These are phyloP conservation scores for Stachybotrys echinatus DNA, from an alignment of 2,329 filamentous ascomycete genomes.

Conservation along the genomic window DNA sequence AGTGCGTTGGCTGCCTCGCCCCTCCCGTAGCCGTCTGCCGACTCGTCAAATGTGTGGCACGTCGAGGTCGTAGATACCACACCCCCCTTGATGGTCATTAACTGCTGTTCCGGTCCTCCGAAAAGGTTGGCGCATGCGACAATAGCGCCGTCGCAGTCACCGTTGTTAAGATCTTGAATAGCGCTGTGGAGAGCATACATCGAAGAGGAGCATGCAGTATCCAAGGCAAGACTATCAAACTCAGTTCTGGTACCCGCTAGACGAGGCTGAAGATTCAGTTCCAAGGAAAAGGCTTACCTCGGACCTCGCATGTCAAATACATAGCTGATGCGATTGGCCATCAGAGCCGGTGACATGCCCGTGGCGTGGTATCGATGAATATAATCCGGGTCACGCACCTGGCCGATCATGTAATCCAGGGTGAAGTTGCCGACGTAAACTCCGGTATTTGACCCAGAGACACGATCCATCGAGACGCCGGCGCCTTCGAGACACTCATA, in stretches of 20 bases:
- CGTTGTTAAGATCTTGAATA: slow-evolving; percentile 20
- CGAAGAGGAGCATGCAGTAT: slow-evolving; percentile 42
- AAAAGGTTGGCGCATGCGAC: slow-evolving; percentile 24
- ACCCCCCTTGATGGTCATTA: slow-evolving; percentile 16
- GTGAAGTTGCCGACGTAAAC: slow-evolving; percentile 19
- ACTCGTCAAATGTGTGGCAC: slow-evolving; percentile 41
- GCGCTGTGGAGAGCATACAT: slow-evolving; percentile 36
- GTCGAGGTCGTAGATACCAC: slow-evolving; percentile 24
- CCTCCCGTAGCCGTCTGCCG: slow-evolving; percentile 47
- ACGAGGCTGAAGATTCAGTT: background rate
- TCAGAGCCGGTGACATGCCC: slow-evolving; percentile 17
- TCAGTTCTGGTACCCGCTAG: background rate
- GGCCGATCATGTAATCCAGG: slow-evolving; percentile 16
- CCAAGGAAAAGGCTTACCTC: slow-evolving; percentile 9
- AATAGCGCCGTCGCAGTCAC: slow-evolving; percentile 25
- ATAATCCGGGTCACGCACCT: slow-evolving; percentile 18
- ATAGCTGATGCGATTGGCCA: slow-evolving; percentile 17
- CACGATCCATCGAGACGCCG: slow-evolving; percentile 14
- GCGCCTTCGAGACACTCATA: slow-evolving; percentile 17
- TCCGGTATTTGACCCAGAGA: slow-evolving; percentile 15
- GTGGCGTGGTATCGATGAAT: slow-evolving; percentile 18
- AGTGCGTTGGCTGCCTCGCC: slow-evolving; percentile 52
- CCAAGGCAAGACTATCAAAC: slow-evolving; percentile 32
- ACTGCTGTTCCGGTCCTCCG: slow-evolving; percentile 14
- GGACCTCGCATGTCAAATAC: slow-evolving; percentile 16